Evolutionary conservation across 75 land plant genomes (phyloP).

Genomic region (Cunninghamia lanceolata): DNA sequence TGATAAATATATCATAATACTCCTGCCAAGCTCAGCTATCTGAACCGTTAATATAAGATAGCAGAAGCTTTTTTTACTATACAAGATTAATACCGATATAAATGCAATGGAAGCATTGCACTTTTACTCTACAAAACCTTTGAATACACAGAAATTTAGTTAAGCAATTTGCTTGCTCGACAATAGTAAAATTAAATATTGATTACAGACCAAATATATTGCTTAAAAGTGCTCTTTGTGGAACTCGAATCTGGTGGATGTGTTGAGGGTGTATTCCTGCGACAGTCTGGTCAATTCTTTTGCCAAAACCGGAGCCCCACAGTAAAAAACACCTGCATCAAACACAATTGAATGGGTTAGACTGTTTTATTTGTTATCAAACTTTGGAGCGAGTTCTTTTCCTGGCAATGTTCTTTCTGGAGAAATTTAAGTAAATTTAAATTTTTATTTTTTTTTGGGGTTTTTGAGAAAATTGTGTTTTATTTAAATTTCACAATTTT

Average conservation of each 20-base stretch:
- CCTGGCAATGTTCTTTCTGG: no score
- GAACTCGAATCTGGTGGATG: conserved; percentile 81
- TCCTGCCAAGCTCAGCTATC: background rate
- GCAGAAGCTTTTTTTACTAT: background rate
- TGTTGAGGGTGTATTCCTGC: conserved; percentile 54
- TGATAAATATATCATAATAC: background rate
- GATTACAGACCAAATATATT: background rate
- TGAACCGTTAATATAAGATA: background rate
- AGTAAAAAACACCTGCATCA: conserved; percentile 90
- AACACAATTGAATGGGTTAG: background rate
- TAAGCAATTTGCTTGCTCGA: background rate
- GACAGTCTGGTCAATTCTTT: conserved; percentile 75
- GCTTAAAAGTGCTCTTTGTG: conserved; percentile 89
- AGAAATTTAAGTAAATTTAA: no score
- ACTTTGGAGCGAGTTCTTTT: background rate
- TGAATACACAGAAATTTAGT: background rate
- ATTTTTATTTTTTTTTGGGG: no score
- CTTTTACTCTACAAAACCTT: conserved; percentile 1
- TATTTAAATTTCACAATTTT: no score
- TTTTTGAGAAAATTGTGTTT: no score
- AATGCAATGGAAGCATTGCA: background rate
- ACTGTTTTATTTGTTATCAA: background rate
- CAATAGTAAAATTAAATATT: background rate
- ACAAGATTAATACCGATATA: background rate
- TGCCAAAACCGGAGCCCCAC: conserved; percentile 73